Percentiles rank a stretch among this genome's conserved stretches.
Evolutionary conservation across 1,284 basidiomycete species (phyloP).

Genomic region (Marasmius tenuissimus): DNA sequence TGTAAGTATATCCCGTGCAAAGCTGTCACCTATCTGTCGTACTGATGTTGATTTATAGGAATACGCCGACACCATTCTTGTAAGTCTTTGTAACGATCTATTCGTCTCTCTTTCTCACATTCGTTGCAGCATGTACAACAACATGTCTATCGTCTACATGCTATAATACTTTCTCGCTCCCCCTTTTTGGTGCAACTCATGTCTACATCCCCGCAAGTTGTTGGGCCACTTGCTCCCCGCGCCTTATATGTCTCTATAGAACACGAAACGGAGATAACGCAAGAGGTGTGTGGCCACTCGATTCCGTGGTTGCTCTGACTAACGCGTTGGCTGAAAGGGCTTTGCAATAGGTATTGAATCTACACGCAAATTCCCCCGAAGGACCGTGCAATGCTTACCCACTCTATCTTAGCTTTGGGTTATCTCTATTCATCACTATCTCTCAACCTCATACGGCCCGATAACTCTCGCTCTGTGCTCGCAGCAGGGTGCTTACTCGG

Average conservation of each 20-base stretch:
- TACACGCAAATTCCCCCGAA: background rate
- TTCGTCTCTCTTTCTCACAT: conserved; percentile 8
- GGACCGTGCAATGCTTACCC: conserved; percentile 5
- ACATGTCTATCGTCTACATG: conserved; percentile 73
- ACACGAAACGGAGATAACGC: conserved; percentile 77
- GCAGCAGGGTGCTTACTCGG: conserved; percentile 81
- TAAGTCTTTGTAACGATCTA: conserved; percentile 36
- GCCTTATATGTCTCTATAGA: conserved; percentile 74
- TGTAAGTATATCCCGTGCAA: conserved; percentile 43
- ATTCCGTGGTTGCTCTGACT: conserved; percentile 12
- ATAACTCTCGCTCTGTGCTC: conserved; percentile 80
- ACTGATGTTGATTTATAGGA: conserved; percentile 47
- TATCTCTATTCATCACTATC: conserved; percentile 78
- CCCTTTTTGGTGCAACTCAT: conserved; percentile 85
- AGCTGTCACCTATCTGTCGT: conserved; percentile 3
- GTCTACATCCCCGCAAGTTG: conserved; percentile 64
- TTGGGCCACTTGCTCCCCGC: conserved; percentile 61
- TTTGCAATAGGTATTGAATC: conserved; percentile 61
- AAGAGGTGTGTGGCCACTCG: conserved; percentile 59
- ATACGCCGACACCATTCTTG: conserved; percentile 77
- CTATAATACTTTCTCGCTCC: conserved; percentile 82
- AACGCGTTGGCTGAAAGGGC: conserved; percentile 48
- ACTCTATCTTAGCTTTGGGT: conserved; percentile 55
- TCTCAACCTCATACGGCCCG: conserved; percentile 62
- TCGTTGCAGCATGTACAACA: conserved; percentile 67